These are phyloP conservation scores for Kitagawia praeruptora DNA, from an alignment of 129 eudicot genomes.

Conservation along the genomic window DNA sequence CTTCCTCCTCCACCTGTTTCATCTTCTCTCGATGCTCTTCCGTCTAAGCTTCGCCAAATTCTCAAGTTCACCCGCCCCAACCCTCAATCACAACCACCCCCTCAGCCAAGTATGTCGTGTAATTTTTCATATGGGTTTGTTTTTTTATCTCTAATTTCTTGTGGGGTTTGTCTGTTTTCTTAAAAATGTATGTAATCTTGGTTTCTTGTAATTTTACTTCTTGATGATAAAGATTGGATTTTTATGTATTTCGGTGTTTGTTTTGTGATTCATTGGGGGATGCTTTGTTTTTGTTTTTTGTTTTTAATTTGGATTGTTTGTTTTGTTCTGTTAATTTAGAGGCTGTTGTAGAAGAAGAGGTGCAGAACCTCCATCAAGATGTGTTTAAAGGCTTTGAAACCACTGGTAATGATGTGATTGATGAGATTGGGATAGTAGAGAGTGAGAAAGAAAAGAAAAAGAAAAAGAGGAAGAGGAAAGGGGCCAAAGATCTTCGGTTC, in stretches of 20 bases:
- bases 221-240: neutral
- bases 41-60: slow-evolving; percentile 76
- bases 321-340: slow-evolving; percentile 22
- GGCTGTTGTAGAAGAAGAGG: slow-evolving; percentile 12
- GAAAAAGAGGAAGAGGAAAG: slow-evolving; percentile 69
- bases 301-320: neutral
- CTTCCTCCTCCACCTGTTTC: slow-evolving; percentile 84
- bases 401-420: slow-evolving; percentile 22
- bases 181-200: neutral
- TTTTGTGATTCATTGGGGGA: neutral
- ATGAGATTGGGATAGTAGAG: neutral
- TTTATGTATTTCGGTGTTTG: neutral
- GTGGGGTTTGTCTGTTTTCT: neutral
- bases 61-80: slow-evolving; percentile 29
- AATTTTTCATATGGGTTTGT: neutral
- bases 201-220: neutral
- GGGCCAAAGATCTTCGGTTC: slow-evolving; percentile 66
- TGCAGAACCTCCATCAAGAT: neutral
- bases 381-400: neutral
- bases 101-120: neutral
- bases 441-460: slow-evolving; percentile 43
- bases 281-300: neutral
- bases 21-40: slow-evolving; percentile 69
- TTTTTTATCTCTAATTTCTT: neutral
- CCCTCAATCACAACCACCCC: neutral